A percentile compares a stretch with the other conserved stretches of the same genome.
phyloP scores from a whole-genome alignment of 257 asterid genomes.

The Lithospermum erythrorhizon region DNA sequence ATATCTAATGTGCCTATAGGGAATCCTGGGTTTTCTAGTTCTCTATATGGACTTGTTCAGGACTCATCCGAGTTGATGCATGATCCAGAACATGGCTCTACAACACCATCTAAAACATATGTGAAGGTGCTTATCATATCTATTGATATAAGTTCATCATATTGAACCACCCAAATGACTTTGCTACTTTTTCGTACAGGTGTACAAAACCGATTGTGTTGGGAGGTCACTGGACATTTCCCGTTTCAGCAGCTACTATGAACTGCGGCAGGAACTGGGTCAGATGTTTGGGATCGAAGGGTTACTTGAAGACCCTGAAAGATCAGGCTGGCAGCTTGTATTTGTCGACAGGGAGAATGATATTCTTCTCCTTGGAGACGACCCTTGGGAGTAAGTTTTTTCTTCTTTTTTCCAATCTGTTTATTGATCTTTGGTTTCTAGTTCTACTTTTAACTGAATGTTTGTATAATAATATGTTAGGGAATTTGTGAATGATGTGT shows the following conservation, averaged over 20 bases:
- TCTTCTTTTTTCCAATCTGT: neutral
- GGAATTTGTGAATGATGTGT: constrained; percentile 82
- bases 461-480: constrained; percentile 20
- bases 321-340: constrained; percentile 99
- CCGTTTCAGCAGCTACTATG: constrained; percentile 90
- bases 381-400: constrained; percentile 86
- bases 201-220: constrained; percentile 67
- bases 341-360: constrained; percentile 99
- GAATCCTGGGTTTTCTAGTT: constrained; percentile 52
- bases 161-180: constrained; percentile 1
- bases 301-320: constrained; percentile 90
- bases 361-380: constrained; percentile 98
- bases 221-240: constrained; percentile 91
- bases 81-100: constrained; percentile 51
- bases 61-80: constrained; percentile 68
- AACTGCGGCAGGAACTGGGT: constrained; percentile 83
- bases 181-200: constrained; percentile 30
- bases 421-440: too few species aligned
- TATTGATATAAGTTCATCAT: neutral
- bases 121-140: constrained; percentile 52
- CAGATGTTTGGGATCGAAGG: constrained; percentile 89
- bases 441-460: constrained; percentile 4
- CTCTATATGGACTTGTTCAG: constrained; percentile 52
- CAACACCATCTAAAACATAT: constrained; percentile 37
- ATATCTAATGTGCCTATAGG: constrained; percentile 54